These are phyloP conservation scores for Blastocystis sp. DNA, from an alignment of 352 stramenopile species.

Conservation along the genomic window DNA sequence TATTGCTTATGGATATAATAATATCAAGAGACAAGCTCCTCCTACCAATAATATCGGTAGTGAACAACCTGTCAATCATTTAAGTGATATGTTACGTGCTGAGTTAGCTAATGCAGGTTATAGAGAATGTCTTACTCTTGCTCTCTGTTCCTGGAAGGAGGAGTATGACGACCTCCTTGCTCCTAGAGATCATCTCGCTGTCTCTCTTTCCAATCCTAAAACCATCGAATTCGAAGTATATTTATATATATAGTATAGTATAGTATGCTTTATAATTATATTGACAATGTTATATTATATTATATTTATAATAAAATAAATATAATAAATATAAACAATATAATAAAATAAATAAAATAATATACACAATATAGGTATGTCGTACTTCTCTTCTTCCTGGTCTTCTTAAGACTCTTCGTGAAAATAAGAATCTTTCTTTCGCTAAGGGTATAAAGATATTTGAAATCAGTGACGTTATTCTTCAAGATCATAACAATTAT, in stretches of 20 bases:
- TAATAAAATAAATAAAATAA: neutral
- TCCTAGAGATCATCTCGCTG: constrained; percentile 61
- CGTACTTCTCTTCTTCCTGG: constrained; percentile 88
- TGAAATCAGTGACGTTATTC: constrained; percentile 93
- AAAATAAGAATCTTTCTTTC: constrained; percentile 80
- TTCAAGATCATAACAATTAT: constrained; percentile 63
- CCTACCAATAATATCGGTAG: constrained; percentile 76
- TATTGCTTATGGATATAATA: constrained; percentile 99
- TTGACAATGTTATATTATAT: too few relatives aligned
- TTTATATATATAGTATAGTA: too few relatives aligned
- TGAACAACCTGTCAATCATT: constrained; percentile 84
- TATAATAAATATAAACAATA: too few relatives aligned
- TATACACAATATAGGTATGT: too few relatives aligned
- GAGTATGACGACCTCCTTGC: constrained; percentile 77
- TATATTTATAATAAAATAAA: neutral
- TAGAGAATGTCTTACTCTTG: constrained; percentile 88
- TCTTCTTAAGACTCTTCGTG: constrained; percentile 89
- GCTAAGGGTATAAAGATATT: constrained; percentile 93
- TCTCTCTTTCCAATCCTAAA: constrained; percentile 86
- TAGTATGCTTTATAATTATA: too few relatives aligned
- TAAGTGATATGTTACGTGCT: constrained; percentile 79
- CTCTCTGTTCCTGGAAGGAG: constrained; percentile 80
- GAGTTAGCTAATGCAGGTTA: constrained; percentile 90
- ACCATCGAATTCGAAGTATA: constrained; percentile 98
- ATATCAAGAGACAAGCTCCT: constrained; percentile 81